A percentile compares a stretch with the other conserved stretches of the same genome.
Conservation (phyloP, 139 green algal species). For the Micractinium sp. region DNA sequence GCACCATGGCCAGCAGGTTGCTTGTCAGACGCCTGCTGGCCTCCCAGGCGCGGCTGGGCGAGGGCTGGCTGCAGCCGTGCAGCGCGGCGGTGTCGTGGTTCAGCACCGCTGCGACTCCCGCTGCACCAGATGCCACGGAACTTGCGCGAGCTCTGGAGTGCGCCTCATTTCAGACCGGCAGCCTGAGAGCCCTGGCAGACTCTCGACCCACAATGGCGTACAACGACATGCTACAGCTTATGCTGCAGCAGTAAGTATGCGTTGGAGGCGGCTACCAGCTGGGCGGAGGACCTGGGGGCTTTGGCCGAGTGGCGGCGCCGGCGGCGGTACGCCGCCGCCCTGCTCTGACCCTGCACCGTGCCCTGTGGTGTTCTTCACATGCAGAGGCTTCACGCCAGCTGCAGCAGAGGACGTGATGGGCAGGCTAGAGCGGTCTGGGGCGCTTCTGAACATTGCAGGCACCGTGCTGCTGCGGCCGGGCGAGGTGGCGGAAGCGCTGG, state of each 20-base stretch:
- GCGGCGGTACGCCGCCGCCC: too few relatives aligned
- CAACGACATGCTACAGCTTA: neutral
- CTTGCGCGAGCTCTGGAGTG: neutral
- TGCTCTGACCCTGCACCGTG: neutral
- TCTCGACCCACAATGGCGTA: neutral
- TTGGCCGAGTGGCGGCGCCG: neutral
- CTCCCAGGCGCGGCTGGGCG: neutral
- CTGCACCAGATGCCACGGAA: neutral
- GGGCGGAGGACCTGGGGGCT: neutral
- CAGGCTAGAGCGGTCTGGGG: neutral
- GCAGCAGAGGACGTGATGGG: neutral
- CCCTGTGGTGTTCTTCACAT: neutral
- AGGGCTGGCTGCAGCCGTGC: neutral
- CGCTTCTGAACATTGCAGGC: neutral
- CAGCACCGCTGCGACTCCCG: neutral
- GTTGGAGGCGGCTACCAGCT: neutral
- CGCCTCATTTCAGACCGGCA: neutral
- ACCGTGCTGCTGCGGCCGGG: conserved; percentile 23
- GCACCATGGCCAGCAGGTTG: neutral
- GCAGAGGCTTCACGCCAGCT: conserved; percentile 1
- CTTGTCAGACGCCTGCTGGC: neutral
- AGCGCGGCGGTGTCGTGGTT: neutral
- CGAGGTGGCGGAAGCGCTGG: conserved; percentile 19
- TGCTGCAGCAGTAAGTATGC: neutral
- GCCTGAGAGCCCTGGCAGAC: neutral